Evolutionary conservation across 2,329 filamentous ascomycete genomes (phyloP), one percentile per base, ranked within the genome.

Genomic region (Exophiala spinifera): DNA sequence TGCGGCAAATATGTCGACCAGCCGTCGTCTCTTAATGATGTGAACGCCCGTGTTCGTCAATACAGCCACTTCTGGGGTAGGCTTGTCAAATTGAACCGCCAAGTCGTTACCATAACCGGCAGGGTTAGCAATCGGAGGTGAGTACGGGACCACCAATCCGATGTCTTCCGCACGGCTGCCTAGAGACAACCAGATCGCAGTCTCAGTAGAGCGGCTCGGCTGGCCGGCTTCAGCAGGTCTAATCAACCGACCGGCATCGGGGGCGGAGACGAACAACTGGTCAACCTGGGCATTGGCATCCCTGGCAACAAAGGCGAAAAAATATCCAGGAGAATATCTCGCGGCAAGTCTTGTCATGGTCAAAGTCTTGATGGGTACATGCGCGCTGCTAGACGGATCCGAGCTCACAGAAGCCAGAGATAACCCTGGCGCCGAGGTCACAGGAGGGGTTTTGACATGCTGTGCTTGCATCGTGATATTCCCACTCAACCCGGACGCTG

Each of bases 391-490:
- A 81, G 67, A 61, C 40, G 64, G 56, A 37, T 69, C 43, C 19
- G 53, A 15, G 11, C 39, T 55, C 23, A 33, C 34, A 62, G 56
- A 66, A 64, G 46, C 59, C 61, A 56, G 61, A 46, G 62, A 47
- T 48, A 65, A 61, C 52, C 56, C 61, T 61, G 64, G 59, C 57
- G 57, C 49, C 62, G 55, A 46, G 59, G 61, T 63, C 70, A 76
- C 70, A 0, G 94, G 94, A 1, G 95, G 94, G 55, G 96, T 95
- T 67, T 94, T 95, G 71, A 99, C 89, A 66, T 95, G 94, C 63
- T 95, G 88, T n/a, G 96, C 85, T 70, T 96, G 91, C 90, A 99
- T 96, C 72, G 90, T 96, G 64, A 89, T 91, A 0, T 94, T 91
- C 0, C 88, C 85, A 54, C 79, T 85, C 6, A 82, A 79, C 17